Evolutionary conservation across 192 early-diverging fungal species (phyloP).

Genomic region (Glomus cerebriforme): DNA sequence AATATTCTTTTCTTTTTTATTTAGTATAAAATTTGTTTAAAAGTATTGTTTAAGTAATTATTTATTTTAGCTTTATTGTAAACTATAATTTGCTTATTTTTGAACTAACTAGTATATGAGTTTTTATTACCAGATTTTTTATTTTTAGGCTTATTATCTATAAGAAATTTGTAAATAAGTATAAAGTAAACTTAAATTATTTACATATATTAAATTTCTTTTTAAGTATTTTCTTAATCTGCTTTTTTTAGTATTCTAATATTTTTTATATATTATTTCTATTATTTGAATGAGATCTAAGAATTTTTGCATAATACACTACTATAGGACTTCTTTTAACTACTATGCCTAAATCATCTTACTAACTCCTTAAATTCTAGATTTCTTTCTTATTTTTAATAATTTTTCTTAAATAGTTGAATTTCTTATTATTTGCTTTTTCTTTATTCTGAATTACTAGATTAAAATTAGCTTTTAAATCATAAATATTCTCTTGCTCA

Average conservation of each 20-base stretch:
- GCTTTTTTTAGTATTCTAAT: constrained; percentile 18
- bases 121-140: neutral
- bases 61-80: constrained; percentile 29
- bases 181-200: constrained; percentile 17
- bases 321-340: constrained; percentile 18
- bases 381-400: too few species aligned
- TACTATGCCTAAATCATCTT: neutral
- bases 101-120: neutral
- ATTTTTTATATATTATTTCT: constrained; percentile 25
- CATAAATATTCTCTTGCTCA: too few species aligned
- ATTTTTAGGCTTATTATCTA: constrained; percentile 18
- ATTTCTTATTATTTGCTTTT: too few species aligned
- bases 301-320: constrained; percentile 6
- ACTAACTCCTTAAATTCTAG: too few species aligned
- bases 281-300: constrained; percentile 24
- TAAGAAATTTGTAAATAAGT: constrained; percentile 7
- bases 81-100: too few species aligned
- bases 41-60: constrained; percentile 24
- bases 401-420: too few species aligned
- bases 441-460: too few species aligned
- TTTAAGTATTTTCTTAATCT: constrained; percentile 5
- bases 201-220: constrained; percentile 20
- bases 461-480: too few species aligned
- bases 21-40: constrained; percentile 27
- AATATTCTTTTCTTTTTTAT: constrained; percentile 6